A percentile compares a stretch with the other conserved stretches of the same genome.
Conservation (phyloP, 805 yeast genomes). For the Suhomyces prunicola region DNA sequence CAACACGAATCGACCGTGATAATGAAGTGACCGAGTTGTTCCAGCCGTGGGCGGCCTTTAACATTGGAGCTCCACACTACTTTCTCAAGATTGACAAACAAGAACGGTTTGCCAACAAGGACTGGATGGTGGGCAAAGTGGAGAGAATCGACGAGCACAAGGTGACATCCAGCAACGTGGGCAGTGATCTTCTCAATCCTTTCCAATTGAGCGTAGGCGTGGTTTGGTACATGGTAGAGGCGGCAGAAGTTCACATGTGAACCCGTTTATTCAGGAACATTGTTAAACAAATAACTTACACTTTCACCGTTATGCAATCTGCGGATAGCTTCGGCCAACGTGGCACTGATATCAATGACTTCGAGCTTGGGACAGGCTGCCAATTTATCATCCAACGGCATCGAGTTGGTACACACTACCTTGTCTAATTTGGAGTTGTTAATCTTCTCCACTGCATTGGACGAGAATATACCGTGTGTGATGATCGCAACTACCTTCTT, state of each 20-base stretch:
- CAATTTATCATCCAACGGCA: conserved; percentile 71
- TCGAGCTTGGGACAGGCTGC: conserved; percentile 65
- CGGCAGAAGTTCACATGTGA: conserved; percentile 33
- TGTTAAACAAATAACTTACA: conserved; percentile 78
- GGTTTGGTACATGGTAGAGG: conserved; percentile 63
- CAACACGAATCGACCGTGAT: conserved; percentile 54
- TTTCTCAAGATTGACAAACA: conserved; percentile 52
- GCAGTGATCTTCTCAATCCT: conserved; percentile 50
- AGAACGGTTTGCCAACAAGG: conserved; percentile 42
- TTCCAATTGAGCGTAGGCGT: conserved; percentile 60
- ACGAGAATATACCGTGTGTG: conserved; percentile 92
- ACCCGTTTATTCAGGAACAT: conserved; percentile 35
- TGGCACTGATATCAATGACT: conserved; percentile 79
- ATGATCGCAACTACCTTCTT: conserved; percentile 86
- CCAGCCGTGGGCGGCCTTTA: conserved; percentile 93
- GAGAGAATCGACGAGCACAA: conserved; percentile 50
- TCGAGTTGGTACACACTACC: conserved; percentile 90
- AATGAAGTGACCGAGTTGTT: conserved; percentile 15
- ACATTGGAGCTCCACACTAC: conserved; percentile 82
- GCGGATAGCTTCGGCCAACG: conserved; percentile 90
- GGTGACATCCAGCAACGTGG: conserved; percentile 45
- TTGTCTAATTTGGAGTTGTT: conserved; percentile 62
- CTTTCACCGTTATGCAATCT: conserved; percentile 96
- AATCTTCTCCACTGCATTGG: conserved; percentile 73
- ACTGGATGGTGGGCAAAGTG: conserved; percentile 82